Conservation (phyloP, 148 eudicot genomes). For the Rhododendron molle region DNA sequence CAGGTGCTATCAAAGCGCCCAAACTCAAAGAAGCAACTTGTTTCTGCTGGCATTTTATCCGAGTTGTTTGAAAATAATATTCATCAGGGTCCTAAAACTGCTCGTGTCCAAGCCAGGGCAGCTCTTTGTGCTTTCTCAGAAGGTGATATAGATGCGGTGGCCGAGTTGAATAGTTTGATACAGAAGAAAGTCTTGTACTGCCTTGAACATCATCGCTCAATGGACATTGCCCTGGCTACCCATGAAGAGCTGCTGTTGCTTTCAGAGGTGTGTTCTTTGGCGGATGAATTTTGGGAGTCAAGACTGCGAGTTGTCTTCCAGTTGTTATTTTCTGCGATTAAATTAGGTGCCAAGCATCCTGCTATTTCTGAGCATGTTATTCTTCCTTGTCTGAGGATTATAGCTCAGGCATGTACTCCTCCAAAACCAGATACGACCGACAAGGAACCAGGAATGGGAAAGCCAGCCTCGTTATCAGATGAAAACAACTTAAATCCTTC, state of each 20-base stretch:
- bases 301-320: conserved; percentile 96
- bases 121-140: conserved; percentile 98
- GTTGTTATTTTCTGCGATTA: conserved; percentile 85
- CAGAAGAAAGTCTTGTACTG: conserved; percentile 92
- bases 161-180: conserved; percentile 78
- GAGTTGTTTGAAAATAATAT: conserved; percentile 98
- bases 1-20: conserved; percentile 92
- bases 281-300: conserved; percentile 98
- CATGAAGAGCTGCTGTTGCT: conserved; percentile 92
- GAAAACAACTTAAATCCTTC: conserved; percentile 43
- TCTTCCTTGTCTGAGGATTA: conserved; percentile 92
- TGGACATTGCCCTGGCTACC: conserved; percentile 93
- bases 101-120: conserved; percentile 96
- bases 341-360: conserved; percentile 93
- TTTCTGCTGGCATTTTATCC: conserved; percentile 76
- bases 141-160: conserved; percentile 82
- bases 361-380: conserved; percentile 97
- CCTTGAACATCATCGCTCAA: conserved; percentile 98
- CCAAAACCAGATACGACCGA: conserved; percentile 87
- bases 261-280: conserved; percentile 90
- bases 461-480: conserved; percentile 43
- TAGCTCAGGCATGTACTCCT: conserved; percentile 98
- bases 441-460: conserved; percentile 54
- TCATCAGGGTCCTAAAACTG: conserved; percentile 95
- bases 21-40: conserved; percentile 91